These are phyloP conservation scores for Aspergillus nidulans DNA, from an alignment of 495 filamentous ascomycete species.

Conservation along the genomic window DNA sequence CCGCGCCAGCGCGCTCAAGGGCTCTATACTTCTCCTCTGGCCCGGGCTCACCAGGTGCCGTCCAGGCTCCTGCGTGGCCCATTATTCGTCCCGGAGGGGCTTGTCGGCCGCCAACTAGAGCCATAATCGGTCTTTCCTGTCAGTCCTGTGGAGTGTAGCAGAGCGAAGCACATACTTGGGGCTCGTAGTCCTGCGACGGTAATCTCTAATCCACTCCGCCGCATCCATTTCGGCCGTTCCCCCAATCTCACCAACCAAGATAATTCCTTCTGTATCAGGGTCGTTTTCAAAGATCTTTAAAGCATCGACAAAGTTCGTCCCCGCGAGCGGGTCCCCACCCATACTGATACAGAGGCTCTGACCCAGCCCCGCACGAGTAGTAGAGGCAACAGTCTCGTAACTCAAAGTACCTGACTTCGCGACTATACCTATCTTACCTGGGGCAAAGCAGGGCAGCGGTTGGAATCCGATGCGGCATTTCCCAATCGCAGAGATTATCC, in stretches of 20 bases:
- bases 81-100: constrained; percentile 68
- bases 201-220: constrained; percentile 73
- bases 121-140: constrained; percentile 67
- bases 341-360: constrained; percentile 85
- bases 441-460: constrained; percentile 68
- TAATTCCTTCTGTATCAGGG: constrained; percentile 72
- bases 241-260: constrained; percentile 84
- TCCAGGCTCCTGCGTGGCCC: constrained; percentile 85
- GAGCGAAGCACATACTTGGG: constrained; percentile 59
- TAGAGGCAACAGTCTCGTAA: constrained; percentile 83
- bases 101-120: constrained; percentile 65
- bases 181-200: constrained; percentile 50
- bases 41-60: constrained; percentile 60
- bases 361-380: constrained; percentile 74
- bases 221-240: constrained; percentile 76
- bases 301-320: constrained; percentile 77
- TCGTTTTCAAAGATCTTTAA: constrained; percentile 70
- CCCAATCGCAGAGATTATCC: constrained; percentile 79
- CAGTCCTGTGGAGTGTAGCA: neutral
- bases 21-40: constrained; percentile 61
- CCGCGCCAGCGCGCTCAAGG: constrained; percentile 65
- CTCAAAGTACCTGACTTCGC: constrained; percentile 86
- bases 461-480: constrained; percentile 86
- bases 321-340: constrained; percentile 80
- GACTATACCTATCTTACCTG: constrained; percentile 75